These are phyloP conservation scores for Pueraria montana DNA, from an alignment of 306 rosid species.

Conservation along the genomic window DNA sequence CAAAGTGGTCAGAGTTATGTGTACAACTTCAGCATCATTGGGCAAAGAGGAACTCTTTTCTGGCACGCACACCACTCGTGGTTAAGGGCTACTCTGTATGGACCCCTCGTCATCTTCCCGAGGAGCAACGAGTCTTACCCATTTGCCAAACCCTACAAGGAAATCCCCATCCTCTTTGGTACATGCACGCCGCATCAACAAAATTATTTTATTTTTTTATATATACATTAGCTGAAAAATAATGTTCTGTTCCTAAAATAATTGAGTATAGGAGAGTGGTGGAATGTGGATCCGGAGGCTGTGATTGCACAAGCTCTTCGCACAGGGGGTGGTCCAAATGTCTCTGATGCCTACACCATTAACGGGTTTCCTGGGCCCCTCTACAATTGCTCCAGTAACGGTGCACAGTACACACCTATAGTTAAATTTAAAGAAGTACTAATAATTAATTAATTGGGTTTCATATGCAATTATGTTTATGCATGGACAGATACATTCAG, in stretches of 20 bases:
- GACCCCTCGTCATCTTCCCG: slow-evolving; percentile 7
- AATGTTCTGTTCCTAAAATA: neutral
- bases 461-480: neutral
- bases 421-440: no score
- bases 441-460: neutral
- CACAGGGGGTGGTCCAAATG: slow-evolving; percentile 41
- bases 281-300: slow-evolving; percentile 44
- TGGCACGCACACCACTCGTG: neutral
- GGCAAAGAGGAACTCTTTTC: slow-evolving; percentile 12
- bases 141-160: slow-evolving; percentile 1
- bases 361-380: slow-evolving; percentile 33
- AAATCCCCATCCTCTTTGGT: slow-evolving; percentile 24
- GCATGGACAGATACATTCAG: slow-evolving; percentile 10
- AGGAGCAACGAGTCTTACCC: neutral
- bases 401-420: slow-evolving; percentile 3
- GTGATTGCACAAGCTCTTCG: slow-evolving; percentile 41
- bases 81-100: slow-evolving; percentile 13
- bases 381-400: slow-evolving; percentile 32
- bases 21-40: neutral
- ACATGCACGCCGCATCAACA: neutral
- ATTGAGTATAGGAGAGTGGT: slow-evolving; percentile 56
- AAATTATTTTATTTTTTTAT: neutral
- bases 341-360: slow-evolving; percentile 19
- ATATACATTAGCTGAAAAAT: neutral
- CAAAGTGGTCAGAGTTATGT: slow-evolving; percentile 11